These are phyloP conservation scores for Diaporthe australafricana DNA, from an alignment of 2,329 filamentous ascomycete genomes.

Conservation along the genomic window DNA sequence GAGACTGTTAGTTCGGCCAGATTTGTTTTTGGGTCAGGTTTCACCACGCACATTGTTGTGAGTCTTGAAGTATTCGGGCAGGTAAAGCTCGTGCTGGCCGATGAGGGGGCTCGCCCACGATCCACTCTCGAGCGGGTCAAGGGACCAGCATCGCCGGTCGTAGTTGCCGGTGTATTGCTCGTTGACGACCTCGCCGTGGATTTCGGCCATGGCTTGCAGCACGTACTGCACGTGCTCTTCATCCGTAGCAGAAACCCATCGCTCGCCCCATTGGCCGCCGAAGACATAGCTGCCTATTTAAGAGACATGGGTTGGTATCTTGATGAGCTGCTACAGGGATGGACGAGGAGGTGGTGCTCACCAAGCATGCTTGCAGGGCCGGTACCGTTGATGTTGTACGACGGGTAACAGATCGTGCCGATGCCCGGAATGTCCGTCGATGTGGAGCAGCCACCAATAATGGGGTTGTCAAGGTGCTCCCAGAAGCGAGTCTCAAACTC, in stretches of 20 bases:
- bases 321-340: fast-evolving
- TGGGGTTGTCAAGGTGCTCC: constrained; percentile 63
- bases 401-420: constrained; percentile 73
- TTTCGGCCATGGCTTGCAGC: constrained; percentile 73
- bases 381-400: constrained; percentile 66
- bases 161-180: constrained; percentile 75
- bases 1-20: neutral
- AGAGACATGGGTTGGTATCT: neutral
- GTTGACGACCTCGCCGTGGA: constrained; percentile 70
- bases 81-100: constrained; percentile 76
- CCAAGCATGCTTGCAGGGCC: constrained; percentile 72
- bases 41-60: constrained; percentile 62
- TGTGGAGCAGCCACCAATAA: constrained; percentile 72
- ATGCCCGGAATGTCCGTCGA: constrained; percentile 69
- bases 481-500: constrained; percentile 75
- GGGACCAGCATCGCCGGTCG: constrained; percentile 73
- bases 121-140: constrained; percentile 70
- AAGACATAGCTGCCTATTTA: constrained; percentile 57
- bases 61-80: constrained; percentile 79
- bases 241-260: constrained; percentile 61
- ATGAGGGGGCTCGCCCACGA: constrained; percentile 71
- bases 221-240: constrained; percentile 72
- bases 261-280: constrained; percentile 52
- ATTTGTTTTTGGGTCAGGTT: fast-evolving
- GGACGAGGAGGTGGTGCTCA: fast-evolving